Evolutionary conservation across 2,329 filamentous ascomycete species (phyloP).

Genomic region (Exophiala oligosperma): DNA sequence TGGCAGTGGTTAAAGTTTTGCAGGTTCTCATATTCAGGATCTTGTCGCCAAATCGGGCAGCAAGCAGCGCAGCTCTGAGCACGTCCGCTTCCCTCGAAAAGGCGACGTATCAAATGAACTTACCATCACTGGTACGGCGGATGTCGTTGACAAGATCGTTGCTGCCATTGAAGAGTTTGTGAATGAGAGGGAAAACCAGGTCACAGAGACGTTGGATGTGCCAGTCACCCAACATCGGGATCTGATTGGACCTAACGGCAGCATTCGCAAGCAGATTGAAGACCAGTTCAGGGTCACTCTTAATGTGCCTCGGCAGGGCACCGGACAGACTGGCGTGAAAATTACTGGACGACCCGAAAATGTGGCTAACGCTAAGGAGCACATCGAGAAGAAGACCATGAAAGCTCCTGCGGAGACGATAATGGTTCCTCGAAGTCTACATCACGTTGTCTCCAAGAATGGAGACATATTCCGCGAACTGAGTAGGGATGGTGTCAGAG

Average conservation of each 20-base stretch:
- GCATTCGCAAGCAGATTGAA: constrained; percentile 82
- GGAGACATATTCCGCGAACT: constrained; percentile 92
- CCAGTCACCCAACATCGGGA: constrained; percentile 86
- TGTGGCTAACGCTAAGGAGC: constrained; percentile 82
- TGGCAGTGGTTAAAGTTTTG: constrained; percentile 41
- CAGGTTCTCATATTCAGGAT: constrained; percentile 79
- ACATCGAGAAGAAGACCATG: constrained; percentile 77
- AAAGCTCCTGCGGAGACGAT: constrained; percentile 85
- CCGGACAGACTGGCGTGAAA: constrained; percentile 80
- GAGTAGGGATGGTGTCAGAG: constrained; percentile 81
- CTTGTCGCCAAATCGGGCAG: constrained; percentile 88
- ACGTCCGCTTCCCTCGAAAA: constrained; percentile 91
- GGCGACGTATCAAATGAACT: constrained; percentile 81
- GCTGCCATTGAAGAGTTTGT: constrained; percentile 79
- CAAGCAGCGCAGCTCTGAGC: constrained; percentile 81
- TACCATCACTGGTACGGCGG: constrained; percentile 80
- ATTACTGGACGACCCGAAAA: constrained; percentile 75
- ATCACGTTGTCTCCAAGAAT: constrained; percentile 83
- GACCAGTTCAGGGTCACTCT: constrained; percentile 81
- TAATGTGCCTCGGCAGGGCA: constrained; percentile 88
- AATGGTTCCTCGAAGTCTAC: constrained; percentile 76
- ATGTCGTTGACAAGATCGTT: constrained; percentile 86
- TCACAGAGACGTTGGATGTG: constrained; percentile 75
- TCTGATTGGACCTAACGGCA: constrained; percentile 88
- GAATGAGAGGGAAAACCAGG: constrained; percentile 77